Base-by-base conservation (phyloP, 768 basidiomycete species). In the Auriscalpium orientale region DNA sequence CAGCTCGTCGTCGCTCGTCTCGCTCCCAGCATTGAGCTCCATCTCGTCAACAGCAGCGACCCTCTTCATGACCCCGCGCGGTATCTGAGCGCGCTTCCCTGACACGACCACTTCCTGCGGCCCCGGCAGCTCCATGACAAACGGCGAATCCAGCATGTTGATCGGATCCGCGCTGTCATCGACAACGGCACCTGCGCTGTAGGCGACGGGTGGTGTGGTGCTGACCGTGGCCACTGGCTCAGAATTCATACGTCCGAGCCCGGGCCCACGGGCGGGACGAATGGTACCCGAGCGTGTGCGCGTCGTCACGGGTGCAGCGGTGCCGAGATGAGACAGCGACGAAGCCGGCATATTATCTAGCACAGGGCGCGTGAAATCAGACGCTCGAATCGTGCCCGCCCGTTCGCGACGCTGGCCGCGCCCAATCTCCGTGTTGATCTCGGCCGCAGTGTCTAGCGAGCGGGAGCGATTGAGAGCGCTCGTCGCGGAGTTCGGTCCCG, bases 201-300 rank as follows among this genome's bases (percentile, higher is more conserved):
- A 61, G 2, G 65, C 67, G 8, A 57, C 10, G 38, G 36, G n/a
- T 20, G 37, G 51, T 13, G 34, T 28, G 15, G 40, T 43, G 28
- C 16, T 49, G 36, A 35, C 13, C 21, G 21, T 9, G 13, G 8
- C 40, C 43, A 13, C 38, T 15, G 21, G 33, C 22, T 54, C 58
- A 35, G 56, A 52, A 44, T 53, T 43, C 11, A 53, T n/a, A 21
- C 52, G 52, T 13, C 21, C 35, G 18, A 22, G n/a, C 49, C 12
- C 21, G 4, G 61, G 58, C 13, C 46, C 58, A 21, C 50, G 53
- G n/a, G 34, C 34, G 16, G 61, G 53, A 43, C 61, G 61, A 34
- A 62, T 62, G 35, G 61, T 62, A 37, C 61, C 61, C 5, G 61
- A 62, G 36, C 61, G 61, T 12, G 61, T 62, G 40, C 61, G 59